Conservation (phyloP, 225 moss, liverwort and hornwort species). For the Straminergon stramineum region DNA sequence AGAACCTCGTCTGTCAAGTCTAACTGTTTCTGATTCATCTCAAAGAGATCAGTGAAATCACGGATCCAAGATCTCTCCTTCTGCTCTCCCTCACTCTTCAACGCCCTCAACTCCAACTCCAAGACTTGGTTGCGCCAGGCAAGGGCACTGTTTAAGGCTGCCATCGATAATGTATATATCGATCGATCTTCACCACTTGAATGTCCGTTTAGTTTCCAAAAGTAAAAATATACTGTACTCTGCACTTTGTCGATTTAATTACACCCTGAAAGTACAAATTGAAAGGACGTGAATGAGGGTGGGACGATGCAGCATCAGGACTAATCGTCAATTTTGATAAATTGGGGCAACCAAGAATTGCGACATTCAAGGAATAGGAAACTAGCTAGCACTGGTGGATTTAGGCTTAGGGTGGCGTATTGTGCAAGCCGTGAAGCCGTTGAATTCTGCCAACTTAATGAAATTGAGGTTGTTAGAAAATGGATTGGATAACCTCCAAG, state of each 20-base stretch:
- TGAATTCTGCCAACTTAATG: background rate
- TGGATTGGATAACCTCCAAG: background rate
- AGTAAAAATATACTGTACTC: background rate
- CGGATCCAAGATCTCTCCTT: background rate
- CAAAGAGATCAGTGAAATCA: background rate
- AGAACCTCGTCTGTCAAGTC: background rate
- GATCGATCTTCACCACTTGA: background rate
- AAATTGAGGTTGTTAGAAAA: background rate
- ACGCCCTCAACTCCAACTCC: background rate
- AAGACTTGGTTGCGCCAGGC: background rate
- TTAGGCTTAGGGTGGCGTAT: too few species aligned
- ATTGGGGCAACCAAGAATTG: background rate
- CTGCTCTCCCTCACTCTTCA: background rate
- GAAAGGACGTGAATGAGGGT: background rate
- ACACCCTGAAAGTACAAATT: background rate
- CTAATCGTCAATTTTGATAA: background rate
- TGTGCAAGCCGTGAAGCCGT: background rate
- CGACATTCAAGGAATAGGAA: background rate
- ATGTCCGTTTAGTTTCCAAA: background rate
- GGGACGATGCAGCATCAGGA: background rate
- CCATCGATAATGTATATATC: background rate
- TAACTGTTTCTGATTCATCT: background rate
- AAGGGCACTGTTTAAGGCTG: background rate
- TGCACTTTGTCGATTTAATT: background rate
- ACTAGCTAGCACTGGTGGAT: background rate